Evolutionary conservation across 2,329 filamentous ascomycete genomes (phyloP), one percentile per base, ranked within the genome.

Genomic region (Aspergillus pseudonomiae): DNA sequence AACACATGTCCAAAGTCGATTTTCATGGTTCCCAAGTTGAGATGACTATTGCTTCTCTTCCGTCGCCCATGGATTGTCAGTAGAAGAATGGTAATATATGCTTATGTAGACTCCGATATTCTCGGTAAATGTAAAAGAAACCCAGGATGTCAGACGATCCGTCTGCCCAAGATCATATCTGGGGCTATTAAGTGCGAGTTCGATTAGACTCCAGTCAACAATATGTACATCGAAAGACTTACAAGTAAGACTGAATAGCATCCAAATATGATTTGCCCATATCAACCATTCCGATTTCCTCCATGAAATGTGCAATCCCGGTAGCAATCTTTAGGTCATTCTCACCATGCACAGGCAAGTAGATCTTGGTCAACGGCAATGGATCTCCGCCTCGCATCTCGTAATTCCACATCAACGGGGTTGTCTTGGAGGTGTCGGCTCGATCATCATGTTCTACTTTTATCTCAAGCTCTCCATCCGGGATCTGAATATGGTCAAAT

Each of bases 121-220:
- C 39, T 69, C 65, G 2, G 62, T 63, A 28, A 68, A 69, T 1
- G 66, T 63, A 56, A 69, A 69, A 1, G 67, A 69, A 21, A 69
- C 54, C 65, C 65, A 69, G 6, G 63, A 65, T 9, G 57, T 60
- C 19, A 67, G 41, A 9, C 63, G 30, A 1, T 60, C 57, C 7
- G 26, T 39, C 26, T 39, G 21, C 16, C 9, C 19, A n/a, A 52
- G 48, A n/a, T 53, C 62, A 54, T 57, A 54, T 10, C 12, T 14
- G 59, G 63, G 16, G 3, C 48, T 52, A 10, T 30, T 7, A 14
- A 50, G 14, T 14, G 19, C n/a, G 7, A 50, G 16, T 7, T 16
- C 30, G 24, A 26, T 50, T 9, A 28, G n/a, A 4, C n/a, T 24
- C n/a, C 9, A 24, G 24, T 24, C 43, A 28, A 19, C 30, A 2